These are phyloP conservation scores for Corylus heterophylla DNA, from an alignment of 306 rosid genomes.

Conservation along the genomic window DNA sequence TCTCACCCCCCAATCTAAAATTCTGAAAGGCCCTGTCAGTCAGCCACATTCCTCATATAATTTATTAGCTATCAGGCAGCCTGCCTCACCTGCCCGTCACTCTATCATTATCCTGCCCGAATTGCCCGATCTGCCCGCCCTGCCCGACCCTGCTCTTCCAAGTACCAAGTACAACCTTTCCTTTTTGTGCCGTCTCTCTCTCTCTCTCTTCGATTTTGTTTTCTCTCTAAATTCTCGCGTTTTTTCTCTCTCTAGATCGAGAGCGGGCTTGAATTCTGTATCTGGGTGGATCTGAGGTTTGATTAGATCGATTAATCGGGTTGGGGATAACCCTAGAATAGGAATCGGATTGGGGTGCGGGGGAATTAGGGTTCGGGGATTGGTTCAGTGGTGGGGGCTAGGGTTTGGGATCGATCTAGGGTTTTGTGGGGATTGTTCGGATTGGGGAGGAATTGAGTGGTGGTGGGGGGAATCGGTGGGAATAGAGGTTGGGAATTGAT, in stretches of 20 bases:
- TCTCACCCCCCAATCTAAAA: no score
- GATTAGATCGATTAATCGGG: background rate
- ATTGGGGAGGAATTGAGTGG: background rate
- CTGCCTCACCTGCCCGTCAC: background rate
- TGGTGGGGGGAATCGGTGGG: background rate
- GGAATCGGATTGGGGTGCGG: background rate
- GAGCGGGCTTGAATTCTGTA: background rate
- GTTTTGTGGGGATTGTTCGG: background rate
- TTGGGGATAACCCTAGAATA: background rate
- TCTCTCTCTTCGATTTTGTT: background rate
- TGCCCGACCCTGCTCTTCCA: conserved; percentile 10
- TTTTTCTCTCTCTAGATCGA: background rate
- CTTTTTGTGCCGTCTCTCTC: background rate
- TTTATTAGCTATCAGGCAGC: background rate
- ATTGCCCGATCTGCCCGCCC: conserved; percentile 2
- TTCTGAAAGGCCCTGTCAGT: background rate
- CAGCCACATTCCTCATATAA: background rate
- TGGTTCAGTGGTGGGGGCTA: background rate
- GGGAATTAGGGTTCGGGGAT: background rate
- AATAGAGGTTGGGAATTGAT: conserved; percentile 59
- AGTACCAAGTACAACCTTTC: conserved; percentile 6
- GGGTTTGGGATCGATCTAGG: conserved; percentile 13
- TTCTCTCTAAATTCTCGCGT: background rate
- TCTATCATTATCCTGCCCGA: conserved; percentile 5
- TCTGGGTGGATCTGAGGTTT: background rate